A percentile compares a stretch with the other conserved stretches of the same genome.
Evolutionary conservation across 2,329 filamentous ascomycete species (phyloP).

Genomic region (Didymella arachidicola): DNA sequence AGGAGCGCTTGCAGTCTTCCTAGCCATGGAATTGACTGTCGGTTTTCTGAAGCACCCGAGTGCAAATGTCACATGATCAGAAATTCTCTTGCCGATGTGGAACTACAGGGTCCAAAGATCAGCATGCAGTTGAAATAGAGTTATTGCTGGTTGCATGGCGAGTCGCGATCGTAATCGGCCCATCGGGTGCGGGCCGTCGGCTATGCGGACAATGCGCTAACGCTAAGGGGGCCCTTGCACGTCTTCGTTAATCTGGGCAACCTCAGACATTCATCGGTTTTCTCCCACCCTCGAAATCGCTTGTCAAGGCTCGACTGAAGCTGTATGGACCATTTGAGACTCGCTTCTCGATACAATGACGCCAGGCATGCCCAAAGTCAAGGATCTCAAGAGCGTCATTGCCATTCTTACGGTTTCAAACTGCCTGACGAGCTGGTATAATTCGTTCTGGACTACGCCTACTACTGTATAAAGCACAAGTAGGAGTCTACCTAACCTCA

Average conservation of each 20-base stretch:
- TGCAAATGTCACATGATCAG: neutral
- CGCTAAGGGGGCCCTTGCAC: conserved; percentile 5
- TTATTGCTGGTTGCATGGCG: conserved; percentile 15
- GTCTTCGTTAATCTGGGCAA: conserved; percentile 1
- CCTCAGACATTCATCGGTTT: conserved; percentile 9
- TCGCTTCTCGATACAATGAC: neutral
- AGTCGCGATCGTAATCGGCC: conserved; percentile 14
- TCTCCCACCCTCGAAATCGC: neutral
- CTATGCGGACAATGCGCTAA: conserved; percentile 10
- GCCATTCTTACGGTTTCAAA: conserved; percentile 16
- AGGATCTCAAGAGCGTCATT: conserved; percentile 7
- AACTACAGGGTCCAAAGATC: neutral
- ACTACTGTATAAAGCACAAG: conserved; percentile 23
- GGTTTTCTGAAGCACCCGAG: neutral
- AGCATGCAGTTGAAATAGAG: conserved; percentile 20
- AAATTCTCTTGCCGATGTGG: no score
- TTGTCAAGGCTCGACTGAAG: neutral
- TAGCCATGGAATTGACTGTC: neutral
- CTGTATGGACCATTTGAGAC: no score
- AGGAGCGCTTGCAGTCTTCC: neutral
- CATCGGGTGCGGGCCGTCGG: conserved; percentile 23
- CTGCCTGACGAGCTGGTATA: conserved; percentile 29
- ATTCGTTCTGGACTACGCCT: conserved; percentile 25
- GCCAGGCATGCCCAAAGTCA: conserved; percentile 6
- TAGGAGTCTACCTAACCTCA: conserved; percentile 1